Percentiles rank a stretch among this genome's conserved stretches.
Evolutionary conservation across 371 early-diverging fungal species (phyloP).

Genomic region (Mortierella polycephala): DNA sequence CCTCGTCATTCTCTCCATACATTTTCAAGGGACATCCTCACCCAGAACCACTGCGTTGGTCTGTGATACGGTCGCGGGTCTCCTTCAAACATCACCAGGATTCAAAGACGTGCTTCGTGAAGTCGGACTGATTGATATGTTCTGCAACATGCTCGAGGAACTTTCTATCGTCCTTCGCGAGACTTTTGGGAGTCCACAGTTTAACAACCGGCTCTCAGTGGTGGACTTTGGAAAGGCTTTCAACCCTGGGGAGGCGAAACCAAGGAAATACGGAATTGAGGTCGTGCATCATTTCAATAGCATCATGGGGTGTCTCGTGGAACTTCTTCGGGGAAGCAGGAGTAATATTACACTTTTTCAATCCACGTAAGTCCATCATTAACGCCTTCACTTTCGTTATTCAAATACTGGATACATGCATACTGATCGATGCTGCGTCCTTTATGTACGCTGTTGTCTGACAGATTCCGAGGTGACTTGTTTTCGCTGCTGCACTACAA

Average conservation of each 20-base stretch:
- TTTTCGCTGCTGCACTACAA: slow-evolving; percentile 67
- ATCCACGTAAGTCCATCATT: slow-evolving; percentile 48
- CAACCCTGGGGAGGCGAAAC: slow-evolving; percentile 30
- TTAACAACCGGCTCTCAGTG: slow-evolving; percentile 55
- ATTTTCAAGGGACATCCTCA: slow-evolving; percentile 71
- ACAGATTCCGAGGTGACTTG: slow-evolving; percentile 63
- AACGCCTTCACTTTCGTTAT: no score
- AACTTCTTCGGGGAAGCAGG: slow-evolving; percentile 53
- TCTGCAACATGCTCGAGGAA: slow-evolving; percentile 68
- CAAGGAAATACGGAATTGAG: slow-evolving; percentile 58
- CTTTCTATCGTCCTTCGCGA: slow-evolving; percentile 59
- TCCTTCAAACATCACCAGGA: slow-evolving; percentile 61
- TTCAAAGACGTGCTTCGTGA: slow-evolving; percentile 70
- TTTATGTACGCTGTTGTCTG: not conserved
- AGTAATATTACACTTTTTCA: slow-evolving; percentile 54
- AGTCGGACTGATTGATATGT: slow-evolving; percentile 71
- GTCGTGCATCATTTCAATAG: slow-evolving; percentile 63
- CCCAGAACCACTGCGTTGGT: slow-evolving; percentile 64
- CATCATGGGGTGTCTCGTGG: slow-evolving; percentile 64
- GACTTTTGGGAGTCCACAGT: slow-evolving; percentile 55
- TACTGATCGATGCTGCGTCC: no score
- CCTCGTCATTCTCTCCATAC: slow-evolving; percentile 67
- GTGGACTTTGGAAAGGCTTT: slow-evolving; percentile 52
- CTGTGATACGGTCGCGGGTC: slow-evolving; percentile 58
- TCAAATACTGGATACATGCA: no score